phyloP scores from a whole-genome alignment of 768 basidiomycete genomes.

The Nidula microcarpa region DNA sequence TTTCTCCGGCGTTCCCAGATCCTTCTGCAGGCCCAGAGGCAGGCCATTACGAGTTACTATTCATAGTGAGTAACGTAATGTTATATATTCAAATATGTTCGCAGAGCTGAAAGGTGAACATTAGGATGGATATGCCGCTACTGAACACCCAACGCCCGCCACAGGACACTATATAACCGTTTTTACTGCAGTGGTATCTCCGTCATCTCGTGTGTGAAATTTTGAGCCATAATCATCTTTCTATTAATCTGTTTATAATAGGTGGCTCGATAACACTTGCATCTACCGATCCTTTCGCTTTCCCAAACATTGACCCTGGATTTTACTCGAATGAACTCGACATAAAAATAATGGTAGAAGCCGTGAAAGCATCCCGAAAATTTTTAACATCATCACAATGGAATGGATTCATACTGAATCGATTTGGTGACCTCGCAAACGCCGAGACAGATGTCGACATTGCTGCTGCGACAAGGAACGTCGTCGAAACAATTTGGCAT shows the following conservation, averaged over 20 bases:
- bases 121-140: background rate
- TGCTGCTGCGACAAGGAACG: constrained; percentile 9
- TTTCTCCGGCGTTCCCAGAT: background rate
- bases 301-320: constrained; percentile 41
- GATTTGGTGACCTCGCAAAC: background rate
- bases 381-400: constrained; percentile 16
- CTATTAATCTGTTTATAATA: constrained; percentile 4
- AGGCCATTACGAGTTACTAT: background rate
- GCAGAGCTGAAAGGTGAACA: background rate
- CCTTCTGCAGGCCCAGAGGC: background rate
- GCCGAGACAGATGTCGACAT: constrained; percentile 1
- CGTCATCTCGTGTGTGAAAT: background rate
- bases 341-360: constrained; percentile 13
- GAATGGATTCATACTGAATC: constrained; percentile 4
- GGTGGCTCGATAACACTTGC: constrained; percentile 25
- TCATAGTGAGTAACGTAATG: background rate
- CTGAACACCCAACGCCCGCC: background rate
- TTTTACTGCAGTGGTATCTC: background rate
- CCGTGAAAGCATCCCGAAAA: constrained; percentile 8
- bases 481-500: constrained; percentile 9
- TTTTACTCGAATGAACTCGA: constrained; percentile 25
- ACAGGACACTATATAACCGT: background rate
- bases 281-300: constrained; percentile 35
- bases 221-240: background rate
- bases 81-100: background rate